Evolutionary conservation across 345 rosid genomes (phyloP).

Genomic region (Salix caprea): DNA sequence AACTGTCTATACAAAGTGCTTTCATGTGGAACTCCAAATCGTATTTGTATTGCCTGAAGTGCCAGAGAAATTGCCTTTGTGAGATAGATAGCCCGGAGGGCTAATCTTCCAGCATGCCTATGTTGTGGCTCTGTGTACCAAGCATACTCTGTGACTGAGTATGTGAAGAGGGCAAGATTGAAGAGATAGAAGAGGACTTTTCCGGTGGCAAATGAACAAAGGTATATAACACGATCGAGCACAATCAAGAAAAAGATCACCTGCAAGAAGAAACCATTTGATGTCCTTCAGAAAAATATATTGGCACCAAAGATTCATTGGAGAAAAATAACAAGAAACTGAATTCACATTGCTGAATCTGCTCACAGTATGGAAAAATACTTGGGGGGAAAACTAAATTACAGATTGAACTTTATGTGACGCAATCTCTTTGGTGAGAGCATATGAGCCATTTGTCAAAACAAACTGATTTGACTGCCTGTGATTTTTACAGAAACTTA

Average conservation of each 20-base stretch:
- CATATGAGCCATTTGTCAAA: no score
- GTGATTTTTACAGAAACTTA: no score
- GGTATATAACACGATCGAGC: slow-evolving; percentile 41
- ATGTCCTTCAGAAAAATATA: slow-evolving; percentile 3
- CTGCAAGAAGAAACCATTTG: slow-evolving; percentile 24
- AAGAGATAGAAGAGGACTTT: slow-evolving; percentile 39
- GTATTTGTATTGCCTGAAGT: slow-evolving; percentile 41
- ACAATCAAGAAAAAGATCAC: slow-evolving; percentile 47
- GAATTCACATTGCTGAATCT: not conserved
- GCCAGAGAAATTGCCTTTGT: slow-evolving; percentile 41
- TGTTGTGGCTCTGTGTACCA: slow-evolving; percentile 30
- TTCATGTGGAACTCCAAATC: slow-evolving; percentile 39
- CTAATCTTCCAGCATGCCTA: slow-evolving; percentile 32
- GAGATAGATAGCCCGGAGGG: slow-evolving; percentile 42
- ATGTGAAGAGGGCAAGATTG: slow-evolving; percentile 36
- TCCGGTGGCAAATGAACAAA: slow-evolving; percentile 44
- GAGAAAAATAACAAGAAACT: not conserved
- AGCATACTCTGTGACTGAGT: slow-evolving; percentile 35
- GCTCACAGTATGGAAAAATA: not conserved
- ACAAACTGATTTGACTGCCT: no score
- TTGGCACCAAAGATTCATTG: not conserved
- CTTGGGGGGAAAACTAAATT: no score
- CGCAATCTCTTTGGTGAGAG: no score
- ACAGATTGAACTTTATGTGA: no score
- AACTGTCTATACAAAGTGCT: slow-evolving; percentile 41